These are phyloP conservation scores for Gypsophila paniculata DNA, from an alignment of 179 eudicot species.

Conservation along the genomic window DNA sequence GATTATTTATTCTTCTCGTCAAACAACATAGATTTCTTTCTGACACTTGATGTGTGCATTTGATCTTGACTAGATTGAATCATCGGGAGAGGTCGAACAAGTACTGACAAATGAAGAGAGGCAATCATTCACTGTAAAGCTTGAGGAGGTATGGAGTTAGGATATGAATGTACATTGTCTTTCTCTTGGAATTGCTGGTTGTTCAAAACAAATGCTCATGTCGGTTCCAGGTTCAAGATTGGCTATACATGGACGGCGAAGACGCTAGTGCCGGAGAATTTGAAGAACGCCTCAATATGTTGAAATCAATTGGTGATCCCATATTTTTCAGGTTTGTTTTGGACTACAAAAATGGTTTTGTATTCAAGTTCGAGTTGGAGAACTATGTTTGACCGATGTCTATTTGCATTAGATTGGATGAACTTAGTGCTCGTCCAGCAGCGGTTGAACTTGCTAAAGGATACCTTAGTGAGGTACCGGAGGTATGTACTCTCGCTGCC, in stretches of 20 bases:
- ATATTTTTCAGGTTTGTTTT: slow-evolving; percentile 74
- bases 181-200: not conserved
- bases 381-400: slow-evolving; percentile 16
- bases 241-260: slow-evolving; percentile 98
- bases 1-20: not conserved
- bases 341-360: slow-evolving; percentile 9
- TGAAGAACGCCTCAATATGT: slow-evolving; percentile 65
- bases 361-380: slow-evolving; percentile 11
- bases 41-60: not conserved
- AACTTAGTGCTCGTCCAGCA: slow-evolving; percentile 83
- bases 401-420: slow-evolving; percentile 49
- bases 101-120: slow-evolving; percentile 70
- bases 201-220: not conserved
- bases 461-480: slow-evolving; percentile 59
- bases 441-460: slow-evolving; percentile 57
- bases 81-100: slow-evolving; percentile 53
- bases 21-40: slow-evolving; percentile 2
- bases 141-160: slow-evolving; percentile 87
- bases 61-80: slow-evolving; percentile 52
- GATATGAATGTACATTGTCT: slow-evolving; percentile 4
- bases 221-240: slow-evolving; percentile 71
- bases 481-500: slow-evolving; percentile 44
- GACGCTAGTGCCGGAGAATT: slow-evolving; percentile 82
- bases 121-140: slow-evolving; percentile 67
- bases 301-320: slow-evolving; percentile 89